Evolutionary conservation across 371 early-diverging fungal genomes (phyloP), one percentile per base, ranked within the genome.

Genomic region (Funneliformis caledonium): DNA sequence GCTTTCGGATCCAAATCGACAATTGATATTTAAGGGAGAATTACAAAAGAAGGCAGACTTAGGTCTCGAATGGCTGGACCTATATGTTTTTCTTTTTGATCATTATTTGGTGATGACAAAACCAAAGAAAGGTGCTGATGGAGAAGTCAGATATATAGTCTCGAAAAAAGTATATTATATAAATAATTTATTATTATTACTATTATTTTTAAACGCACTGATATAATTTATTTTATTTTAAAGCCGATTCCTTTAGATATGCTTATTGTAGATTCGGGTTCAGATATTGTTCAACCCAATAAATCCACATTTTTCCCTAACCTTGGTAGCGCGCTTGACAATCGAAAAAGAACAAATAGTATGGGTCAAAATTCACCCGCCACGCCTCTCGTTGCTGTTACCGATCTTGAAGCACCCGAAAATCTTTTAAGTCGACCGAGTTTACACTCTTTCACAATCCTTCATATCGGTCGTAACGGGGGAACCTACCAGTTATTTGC

Each of bases 41-140:
- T 85, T 97, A 84, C 92, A 92, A 69, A 86, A 92, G 52, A 94
- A 93, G 80, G 86, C 68, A 0, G 75, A 74, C 14, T 88, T 92
- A 9, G 84, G 91, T 68, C 81, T 93, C 0, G 93, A 93, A 64
- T 87, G 88, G 43, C 85, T 91, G 0, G 93, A 93, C 37, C 82
- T 97, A 16, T 86, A 88, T 59, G 91, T 96, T 22, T 94, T 94
- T 83, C 84, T 97, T 33, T 91, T 98, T 70, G 98, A 98, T 82
- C 95, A 97, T 84, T 89, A 90, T 76, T 85, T 98, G 19, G 83
- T 98, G 7, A 86, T 97, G 82, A 90, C 95, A 67, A 94, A 93
- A 83, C 86, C 87, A 72, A 90, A 90, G 87, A 85, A 89, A 80
- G 86, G 85, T 78, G 56, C 85, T 84, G 83, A 91, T 76, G 85